Conservation (phyloP, 2,329 filamentous ascomycete genomes). For the Ophiostoma sp. region DNA sequence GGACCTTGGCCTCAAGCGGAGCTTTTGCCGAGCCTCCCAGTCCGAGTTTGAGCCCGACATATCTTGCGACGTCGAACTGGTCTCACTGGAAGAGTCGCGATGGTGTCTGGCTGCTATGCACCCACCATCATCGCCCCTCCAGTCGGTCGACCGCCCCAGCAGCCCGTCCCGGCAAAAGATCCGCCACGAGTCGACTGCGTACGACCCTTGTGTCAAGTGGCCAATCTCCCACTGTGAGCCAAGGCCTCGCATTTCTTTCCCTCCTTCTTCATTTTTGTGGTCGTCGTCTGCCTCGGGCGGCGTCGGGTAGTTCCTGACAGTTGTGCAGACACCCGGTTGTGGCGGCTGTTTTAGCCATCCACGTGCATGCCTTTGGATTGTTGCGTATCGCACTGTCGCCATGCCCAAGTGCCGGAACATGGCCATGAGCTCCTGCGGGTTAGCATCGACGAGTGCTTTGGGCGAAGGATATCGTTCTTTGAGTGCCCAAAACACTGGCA, state of each 20-base stretch:
- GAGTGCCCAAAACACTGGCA: conserved; percentile 72
- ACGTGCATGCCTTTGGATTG: conserved; percentile 69
- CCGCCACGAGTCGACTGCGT: conserved; percentile 86
- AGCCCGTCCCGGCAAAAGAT: conserved; percentile 87
- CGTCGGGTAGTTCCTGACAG: conserved; percentile 49
- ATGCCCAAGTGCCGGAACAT: conserved; percentile 73
- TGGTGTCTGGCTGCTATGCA: neutral
- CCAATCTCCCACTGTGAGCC: conserved; percentile 75
- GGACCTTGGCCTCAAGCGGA: conserved; percentile 19
- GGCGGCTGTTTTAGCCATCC: conserved; percentile 68
- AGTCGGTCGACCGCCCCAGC: conserved; percentile 64
- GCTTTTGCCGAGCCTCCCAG: neutral
- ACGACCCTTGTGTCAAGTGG: conserved; percentile 77
- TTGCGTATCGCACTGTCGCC: conserved; percentile 64
- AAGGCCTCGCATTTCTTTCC: conserved; percentile 20
- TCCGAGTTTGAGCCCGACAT: neutral
- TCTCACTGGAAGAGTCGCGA: neutral
- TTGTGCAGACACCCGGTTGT: conserved; percentile 53
- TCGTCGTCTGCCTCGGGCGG: conserved; percentile 28
- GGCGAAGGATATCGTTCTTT: conserved; percentile 69
- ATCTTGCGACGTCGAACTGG: neutral
- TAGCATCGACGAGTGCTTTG: conserved; percentile 58
- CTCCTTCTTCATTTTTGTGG: neutral
- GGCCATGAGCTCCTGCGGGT: conserved; percentile 53
- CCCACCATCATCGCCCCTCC: conserved; percentile 55